These are phyloP conservation scores for Cyclotella sp. DNA, from an alignment of 108 stramenopile species.

Conservation along the genomic window DNA sequence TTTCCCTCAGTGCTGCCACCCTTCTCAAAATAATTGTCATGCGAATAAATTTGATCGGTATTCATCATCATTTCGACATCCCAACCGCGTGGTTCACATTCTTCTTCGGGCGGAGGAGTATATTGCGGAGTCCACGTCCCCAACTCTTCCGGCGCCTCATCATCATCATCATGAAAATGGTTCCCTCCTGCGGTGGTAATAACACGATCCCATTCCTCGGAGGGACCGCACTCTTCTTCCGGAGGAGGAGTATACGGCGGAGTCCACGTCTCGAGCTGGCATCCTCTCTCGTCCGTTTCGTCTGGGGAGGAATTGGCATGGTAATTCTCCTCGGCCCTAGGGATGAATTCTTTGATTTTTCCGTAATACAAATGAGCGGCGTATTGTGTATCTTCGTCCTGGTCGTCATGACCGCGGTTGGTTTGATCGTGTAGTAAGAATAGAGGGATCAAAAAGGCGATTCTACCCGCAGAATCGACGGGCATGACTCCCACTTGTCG, in stretches of 20 bases:
- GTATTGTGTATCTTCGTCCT: constrained; percentile 16
- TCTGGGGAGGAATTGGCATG: constrained; percentile 6
- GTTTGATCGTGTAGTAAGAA: neutral
- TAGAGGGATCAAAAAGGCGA: constrained; percentile 67
- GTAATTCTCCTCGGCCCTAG: constrained; percentile 52
- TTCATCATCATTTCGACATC: neutral
- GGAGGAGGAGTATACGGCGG: constrained; percentile 37
- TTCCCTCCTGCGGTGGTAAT: no score
- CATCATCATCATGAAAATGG: neutral
- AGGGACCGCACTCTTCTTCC: constrained; percentile 1
- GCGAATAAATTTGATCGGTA: neutral
- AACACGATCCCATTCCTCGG: constrained; percentile 5
- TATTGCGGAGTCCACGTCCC: constrained; percentile 54
- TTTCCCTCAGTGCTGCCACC: neutral
- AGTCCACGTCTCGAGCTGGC: constrained; percentile 25
- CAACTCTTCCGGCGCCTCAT: neutral
- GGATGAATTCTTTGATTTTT: constrained; percentile 39
- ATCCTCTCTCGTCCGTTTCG: constrained; percentile 14
- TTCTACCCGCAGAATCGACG: constrained; percentile 67
- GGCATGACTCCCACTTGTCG: constrained; percentile 63
- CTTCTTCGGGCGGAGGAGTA: constrained; percentile 49
- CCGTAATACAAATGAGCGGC: constrained; percentile 41
- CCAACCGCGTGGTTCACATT: constrained; percentile 36
- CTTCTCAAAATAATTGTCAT: neutral
- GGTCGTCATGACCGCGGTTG: neutral